Base-by-base conservation (phyloP, 306 rosid species). In the Glycine tomentella region DNA sequence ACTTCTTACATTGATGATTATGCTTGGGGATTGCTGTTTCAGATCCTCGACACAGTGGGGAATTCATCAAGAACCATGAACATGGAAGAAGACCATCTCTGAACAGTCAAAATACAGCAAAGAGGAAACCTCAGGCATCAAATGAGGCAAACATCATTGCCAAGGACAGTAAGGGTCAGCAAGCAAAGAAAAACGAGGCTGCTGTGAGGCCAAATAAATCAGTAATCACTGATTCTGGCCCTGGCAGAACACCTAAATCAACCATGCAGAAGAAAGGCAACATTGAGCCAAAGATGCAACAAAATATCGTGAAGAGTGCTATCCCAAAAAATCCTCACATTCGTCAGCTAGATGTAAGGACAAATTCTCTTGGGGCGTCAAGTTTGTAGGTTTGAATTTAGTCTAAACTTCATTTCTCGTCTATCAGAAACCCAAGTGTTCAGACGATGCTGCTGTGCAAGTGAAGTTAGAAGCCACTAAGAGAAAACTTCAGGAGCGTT, bases 401-500 rank as follows among this genome's bases (percentile, higher is more conserved):
- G 6, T 62, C 83, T 89, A 36, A 90, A 84, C 42, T 55, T 31
- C 58, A 10, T 71, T 12, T 69, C 49, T 20, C 70, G 72, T 25
- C 61, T 17, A 46, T 79, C 77, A 90, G 93, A 90, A 86, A 75
- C 81, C 61, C 64, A 86, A 86, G 87, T 13, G 69, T 67, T 86
- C 89, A 1, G 93, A 91, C 66, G 92, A 90, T 61, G 86, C 57
- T 51, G 85, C 88, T 16, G 76, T 57, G 42, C 20, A 12, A 0
- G 61, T 78, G 51, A 93, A 93, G 81, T 86, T 93, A 12, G 98
- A 90, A 86, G 98, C 92, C 20, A 89, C 92, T 4, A 91, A 89
- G 83, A 87, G 97, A 85, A 93, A 84, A 80, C 98, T 93, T 84
- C 97, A 90, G 75, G 95, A 90, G 89, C 87, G 95, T 61, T 93